phyloP scores from a whole-genome alignment of 2,329 filamentous ascomycete genomes.

The Colletotrichum tofieldiae region DNA sequence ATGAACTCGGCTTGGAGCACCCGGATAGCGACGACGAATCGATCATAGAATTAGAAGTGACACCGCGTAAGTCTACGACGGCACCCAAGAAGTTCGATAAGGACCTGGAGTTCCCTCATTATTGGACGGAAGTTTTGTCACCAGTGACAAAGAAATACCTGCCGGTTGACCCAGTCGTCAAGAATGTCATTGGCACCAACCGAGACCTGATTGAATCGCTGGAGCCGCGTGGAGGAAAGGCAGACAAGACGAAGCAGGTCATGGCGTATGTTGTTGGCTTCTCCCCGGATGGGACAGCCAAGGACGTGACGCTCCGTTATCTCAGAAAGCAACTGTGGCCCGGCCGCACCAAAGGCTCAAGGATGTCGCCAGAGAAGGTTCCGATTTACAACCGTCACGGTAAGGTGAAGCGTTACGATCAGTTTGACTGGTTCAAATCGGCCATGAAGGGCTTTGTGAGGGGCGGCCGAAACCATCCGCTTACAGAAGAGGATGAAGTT shows the following conservation, averaged over 20 bases:
- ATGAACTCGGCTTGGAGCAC: constrained; percentile 52
- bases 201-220: constrained; percentile 81
- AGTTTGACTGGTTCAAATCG: constrained; percentile 90
- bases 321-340: constrained; percentile 86
- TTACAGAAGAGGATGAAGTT: constrained; percentile 81
- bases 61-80: constrained; percentile 56
- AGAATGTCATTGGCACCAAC: constrained; percentile 78
- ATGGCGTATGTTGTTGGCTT: constrained; percentile 92
- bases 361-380: constrained; percentile 85
- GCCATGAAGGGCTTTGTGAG: constrained; percentile 81
- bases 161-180: constrained; percentile 83
- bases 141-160: constrained; percentile 85
- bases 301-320: constrained; percentile 95
- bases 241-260: constrained; percentile 89
- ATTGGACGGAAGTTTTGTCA: constrained; percentile 94
- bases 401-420: constrained; percentile 82
- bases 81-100: constrained; percentile 74
- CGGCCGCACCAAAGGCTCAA: constrained; percentile 89
- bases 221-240: constrained; percentile 86
- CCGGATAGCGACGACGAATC: constrained; percentile 73
- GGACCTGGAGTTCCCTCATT: constrained; percentile 87
- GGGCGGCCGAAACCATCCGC: constrained; percentile 63
- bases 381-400: constrained; percentile 84
- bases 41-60: constrained; percentile 68
- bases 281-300: constrained; percentile 87